Evolutionary conservation across 305 asterid genomes (phyloP), one percentile per base, ranked within the genome.

Genomic region (Lippia alba): DNA sequence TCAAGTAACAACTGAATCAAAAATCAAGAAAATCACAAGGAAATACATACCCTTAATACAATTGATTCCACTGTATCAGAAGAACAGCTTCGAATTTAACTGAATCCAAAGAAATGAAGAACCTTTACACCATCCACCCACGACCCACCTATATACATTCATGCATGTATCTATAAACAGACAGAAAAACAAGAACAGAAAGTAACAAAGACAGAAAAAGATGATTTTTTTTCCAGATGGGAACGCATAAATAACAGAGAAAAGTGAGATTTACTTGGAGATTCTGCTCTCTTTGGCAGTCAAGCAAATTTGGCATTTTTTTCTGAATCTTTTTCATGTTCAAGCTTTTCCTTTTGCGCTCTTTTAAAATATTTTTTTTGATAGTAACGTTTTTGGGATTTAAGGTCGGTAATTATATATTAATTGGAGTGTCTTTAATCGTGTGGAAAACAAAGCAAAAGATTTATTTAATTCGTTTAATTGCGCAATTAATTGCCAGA

Each of bases 71-170:
- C 19, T 54, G 64, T 65, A 59, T 9, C n/a, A 11, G 39, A 8
- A 32, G 32, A 73, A 64, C 64, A 12, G 68, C 72, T 74, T 63
- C 73, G 67, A 39, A 71, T 58, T 64, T 49, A 32, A 72, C 76
- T 44, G 46, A 36, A 75, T 44, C 49, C 49, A 44, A 44, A 44
- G 49, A 63, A 72, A 59, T 61, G 70, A 67, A 73, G 66, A 71
- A 67, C 72, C 56, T 41, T 32, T 14, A 51, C 39, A 70, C 18
- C 50, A 41, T 56, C 14, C 55, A 51, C 58, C 17, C 18, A n/a
- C 50, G 40, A 51, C 56, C 51, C 39, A 49, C 44, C 45, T 8
- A 30, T 62, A 30, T 51, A 62, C 17, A 24, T 51, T 32, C 36
- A 44, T 44, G 17, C 14, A 19, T 19, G 46, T 14, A 10, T 48